A percentile compares a stretch with the other conserved stretches of the same genome.
Conservation (phyloP, 208 protist genomes). For the Trypanosoma melophagium region DNA sequence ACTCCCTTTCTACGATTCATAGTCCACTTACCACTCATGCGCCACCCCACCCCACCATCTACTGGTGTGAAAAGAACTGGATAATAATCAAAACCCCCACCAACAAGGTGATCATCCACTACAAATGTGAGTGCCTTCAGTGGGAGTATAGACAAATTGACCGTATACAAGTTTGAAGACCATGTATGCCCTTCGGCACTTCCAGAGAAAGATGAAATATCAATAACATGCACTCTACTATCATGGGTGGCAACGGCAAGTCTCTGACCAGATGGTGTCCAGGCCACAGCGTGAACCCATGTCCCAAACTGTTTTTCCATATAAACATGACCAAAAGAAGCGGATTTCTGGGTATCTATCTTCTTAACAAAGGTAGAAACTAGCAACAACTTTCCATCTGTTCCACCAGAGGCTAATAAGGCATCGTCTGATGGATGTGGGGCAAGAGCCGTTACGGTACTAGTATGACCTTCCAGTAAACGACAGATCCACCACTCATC, state of each 20-base stretch:
- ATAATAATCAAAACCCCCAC: conserved; percentile 36
- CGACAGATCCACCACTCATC: conserved; percentile 67
- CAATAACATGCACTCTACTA: conserved; percentile 32
- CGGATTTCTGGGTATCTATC: conserved; percentile 29
- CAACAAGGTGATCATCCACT: conserved; percentile 32
- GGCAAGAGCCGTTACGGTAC: conserved; percentile 34
- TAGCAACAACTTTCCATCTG: conserved; percentile 47
- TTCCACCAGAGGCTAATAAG: conserved; percentile 39
- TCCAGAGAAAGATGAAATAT: background rate
- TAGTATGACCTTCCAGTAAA: conserved; percentile 28
- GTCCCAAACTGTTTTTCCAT: conserved; percentile 21
- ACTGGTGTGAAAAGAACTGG: conserved; percentile 24
- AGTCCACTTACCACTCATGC: conserved; percentile 23
- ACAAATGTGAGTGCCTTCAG: conserved; percentile 27
- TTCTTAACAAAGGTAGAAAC: conserved; percentile 56
- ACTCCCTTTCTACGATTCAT: conserved; percentile 5
- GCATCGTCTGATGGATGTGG: conserved; percentile 55
- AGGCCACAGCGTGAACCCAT: conserved; percentile 37
- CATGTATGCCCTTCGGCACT: background rate
- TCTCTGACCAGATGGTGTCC: conserved; percentile 28
- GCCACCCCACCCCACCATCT: conserved; percentile 10
- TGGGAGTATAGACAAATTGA: conserved; percentile 29
- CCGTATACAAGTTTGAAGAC: background rate
- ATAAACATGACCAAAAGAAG: conserved; percentile 34
- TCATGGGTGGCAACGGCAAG: conserved; percentile 41